Evolutionary conservation across 208 protist species (phyloP).

Genomic region (Crithidia acanthocephali): DNA sequence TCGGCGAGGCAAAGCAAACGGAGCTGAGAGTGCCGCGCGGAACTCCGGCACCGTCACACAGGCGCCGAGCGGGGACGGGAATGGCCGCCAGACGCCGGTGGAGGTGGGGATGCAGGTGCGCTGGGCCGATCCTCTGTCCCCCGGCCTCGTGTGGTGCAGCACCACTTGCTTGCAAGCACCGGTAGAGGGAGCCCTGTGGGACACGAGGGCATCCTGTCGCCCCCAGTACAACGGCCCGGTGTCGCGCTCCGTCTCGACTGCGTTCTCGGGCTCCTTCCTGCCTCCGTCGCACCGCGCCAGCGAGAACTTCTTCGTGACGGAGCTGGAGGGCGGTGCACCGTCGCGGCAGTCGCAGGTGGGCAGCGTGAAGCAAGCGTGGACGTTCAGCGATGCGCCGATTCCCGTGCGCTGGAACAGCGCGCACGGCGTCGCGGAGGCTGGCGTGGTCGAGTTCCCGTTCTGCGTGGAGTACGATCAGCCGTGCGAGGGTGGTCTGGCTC

Average conservation of each 20-base stretch:
- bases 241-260: neutral
- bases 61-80: neutral
- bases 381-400: slow-evolving; percentile 20
- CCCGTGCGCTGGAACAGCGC: slow-evolving; percentile 30
- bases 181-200: slow-evolving; percentile 22
- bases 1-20: slow-evolving; percentile 2
- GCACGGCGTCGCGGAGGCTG: neutral
- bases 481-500: neutral
- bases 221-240: neutral
- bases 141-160: slow-evolving; percentile 12
- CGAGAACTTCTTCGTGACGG: slow-evolving; percentile 27
- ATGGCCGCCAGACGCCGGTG: neutral
- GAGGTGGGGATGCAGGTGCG: slow-evolving; percentile 22
- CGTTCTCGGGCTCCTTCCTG: neutral
- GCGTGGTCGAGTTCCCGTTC: slow-evolving; percentile 12
- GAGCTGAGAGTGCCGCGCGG: neutral
- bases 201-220: slow-evolving; percentile 12
- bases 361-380: slow-evolving; percentile 1
- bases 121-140: neutral
- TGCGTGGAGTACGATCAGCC: slow-evolving; percentile 29
- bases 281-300: neutral
- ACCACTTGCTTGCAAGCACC: neutral
- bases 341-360: neutral
- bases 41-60: neutral
- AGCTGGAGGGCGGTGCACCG: neutral